A percentile compares a stretch with the other conserved stretches of the same genome.
Conservation (phyloP, 192 early-diverging fungal genomes). For the Pilobolus umbonatus region DNA sequence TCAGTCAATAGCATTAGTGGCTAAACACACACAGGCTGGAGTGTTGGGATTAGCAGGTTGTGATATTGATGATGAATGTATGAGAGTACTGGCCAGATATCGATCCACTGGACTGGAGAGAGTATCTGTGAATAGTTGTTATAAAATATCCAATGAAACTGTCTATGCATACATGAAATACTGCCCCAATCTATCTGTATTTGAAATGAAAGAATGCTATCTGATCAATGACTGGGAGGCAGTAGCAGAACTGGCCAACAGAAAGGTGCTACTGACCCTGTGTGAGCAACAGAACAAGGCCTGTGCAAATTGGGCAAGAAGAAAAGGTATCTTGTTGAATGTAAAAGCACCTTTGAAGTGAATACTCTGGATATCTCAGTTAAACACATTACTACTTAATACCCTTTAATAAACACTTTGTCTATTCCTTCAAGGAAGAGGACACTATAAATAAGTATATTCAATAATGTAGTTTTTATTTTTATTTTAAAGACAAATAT, state of each 20-base stretch:
- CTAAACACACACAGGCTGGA: conserved; percentile 37
- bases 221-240: conserved; percentile 45
- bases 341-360: conserved; percentile 43
- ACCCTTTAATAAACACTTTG: too few relatives aligned
- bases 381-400: too few relatives aligned
- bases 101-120: conserved; percentile 33
- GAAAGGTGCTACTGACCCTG: conserved; percentile 40
- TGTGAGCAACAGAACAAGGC: conserved; percentile 43
- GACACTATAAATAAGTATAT: too few relatives aligned
- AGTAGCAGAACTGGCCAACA: conserved; percentile 38
- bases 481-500: too few relatives aligned
- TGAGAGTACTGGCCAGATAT: conserved; percentile 37
- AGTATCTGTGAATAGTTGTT: conserved; percentile 45
- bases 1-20: conserved; percentile 41
- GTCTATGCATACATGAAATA: conserved; percentile 39
- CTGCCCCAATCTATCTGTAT: conserved; percentile 44
- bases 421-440: too few relatives aligned
- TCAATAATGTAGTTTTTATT: too few relatives aligned
- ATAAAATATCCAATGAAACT: conserved; percentile 38
- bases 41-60: conserved; percentile 48
- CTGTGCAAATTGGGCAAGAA: conserved; percentile 34
- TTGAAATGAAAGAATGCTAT: conserved; percentile 50
- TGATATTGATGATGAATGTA: conserved; percentile 42
- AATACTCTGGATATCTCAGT: too few relatives aligned
- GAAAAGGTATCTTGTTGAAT: conserved; percentile 30